Base-by-base conservation (phyloP, 2,329 filamentous ascomycete species). In the Pseudogymnoascus sp. region DNA sequence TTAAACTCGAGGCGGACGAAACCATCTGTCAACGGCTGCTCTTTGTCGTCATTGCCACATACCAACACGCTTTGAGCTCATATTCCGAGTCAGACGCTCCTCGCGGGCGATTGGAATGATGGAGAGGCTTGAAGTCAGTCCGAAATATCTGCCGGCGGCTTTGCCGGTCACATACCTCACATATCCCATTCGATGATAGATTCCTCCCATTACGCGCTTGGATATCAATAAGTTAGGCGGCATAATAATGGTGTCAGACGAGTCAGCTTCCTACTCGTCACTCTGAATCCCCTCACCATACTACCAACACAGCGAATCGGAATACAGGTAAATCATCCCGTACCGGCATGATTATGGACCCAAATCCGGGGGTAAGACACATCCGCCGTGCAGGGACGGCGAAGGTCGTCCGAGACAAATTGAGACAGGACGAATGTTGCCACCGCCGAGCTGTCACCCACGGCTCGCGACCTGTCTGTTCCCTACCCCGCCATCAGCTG, bases 231-330 rank as follows among this genome's bases (percentile, higher is more conserved):
- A 11, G 26, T 53, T 53, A 2, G 16, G 26, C 8, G 26, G 47
- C 47, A 53, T 53, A 53, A 53, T 53, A 53, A 53, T 53, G 47
- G 47, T 53, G 26, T 53, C 47, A 53, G 47, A 53, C 47, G 47
- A 53, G 47, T 53, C 47, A 53, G 47, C 26, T 5, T 8, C 47
- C n/a, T 53, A 6, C 26, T 31, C 47, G 8, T 16, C 47, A 19
- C 44, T 29, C 44, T n/a, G 44, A 14, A 21, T 47, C 21, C 26
- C 21, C 24, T 14, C 21, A n/a, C 10, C 24, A 29, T 50, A 50
- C 13, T 8, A 11, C 7, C 6, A 31, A 16, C 47, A 16, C 26
- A 16, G n/a, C 47, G 47, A 53, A 53, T 53, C 47, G 47, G 47
- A 31, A 53, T n/a, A 8, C 8, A 19, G n/a, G 3, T 19, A 5